Conservation (phyloP, 257 asterid species). For the Striga asiatica region DNA sequence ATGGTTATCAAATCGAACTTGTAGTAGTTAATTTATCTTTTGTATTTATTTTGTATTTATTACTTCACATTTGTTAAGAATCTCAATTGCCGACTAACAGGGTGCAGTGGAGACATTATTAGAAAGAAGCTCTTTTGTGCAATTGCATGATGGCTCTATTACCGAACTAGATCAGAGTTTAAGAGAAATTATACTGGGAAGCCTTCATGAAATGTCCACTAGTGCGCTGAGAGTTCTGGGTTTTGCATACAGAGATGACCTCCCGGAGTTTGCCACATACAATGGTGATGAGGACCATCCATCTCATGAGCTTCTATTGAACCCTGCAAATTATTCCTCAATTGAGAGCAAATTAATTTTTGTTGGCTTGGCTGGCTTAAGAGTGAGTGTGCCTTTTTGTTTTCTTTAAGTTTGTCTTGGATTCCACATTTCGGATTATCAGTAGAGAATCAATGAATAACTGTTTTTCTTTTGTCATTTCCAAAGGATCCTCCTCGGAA, state of each 20-base stretch:
- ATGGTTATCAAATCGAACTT: not conserved
- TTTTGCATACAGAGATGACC: slow-evolving; percentile 72
- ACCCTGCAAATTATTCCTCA: slow-evolving; percentile 76
- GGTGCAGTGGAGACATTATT: slow-evolving; percentile 92
- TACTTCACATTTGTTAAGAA: slow-evolving; percentile 7
- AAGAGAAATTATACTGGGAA: slow-evolving; percentile 42
- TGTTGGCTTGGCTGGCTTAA: slow-evolving; percentile 86
- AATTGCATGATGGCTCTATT: slow-evolving; percentile 73
- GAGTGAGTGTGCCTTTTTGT: slow-evolving; percentile 48
- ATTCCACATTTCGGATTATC: no score
- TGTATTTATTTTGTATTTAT: not conserved
- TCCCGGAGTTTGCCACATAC: slow-evolving; percentile 62
- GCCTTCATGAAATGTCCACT: slow-evolving; percentile 75
- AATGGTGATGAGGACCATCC: slow-evolving; percentile 96
- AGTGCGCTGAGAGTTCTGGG: slow-evolving; percentile 86
- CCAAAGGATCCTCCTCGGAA: slow-evolving; percentile 92
- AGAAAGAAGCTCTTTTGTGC: slow-evolving; percentile 88
- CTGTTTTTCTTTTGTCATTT: slow-evolving; percentile 1
- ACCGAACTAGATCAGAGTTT: slow-evolving; percentile 43
- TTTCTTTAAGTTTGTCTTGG: not conserved
- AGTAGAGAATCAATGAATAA: not conserved
- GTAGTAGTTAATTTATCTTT: not conserved
- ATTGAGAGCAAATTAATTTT: slow-evolving; percentile 81
- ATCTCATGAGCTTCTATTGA: slow-evolving; percentile 67
- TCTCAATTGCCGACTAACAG: slow-evolving; percentile 25